These are phyloP conservation scores for Nakataea oryzae DNA, from an alignment of 2,329 filamentous ascomycete species.

Conservation along the genomic window DNA sequence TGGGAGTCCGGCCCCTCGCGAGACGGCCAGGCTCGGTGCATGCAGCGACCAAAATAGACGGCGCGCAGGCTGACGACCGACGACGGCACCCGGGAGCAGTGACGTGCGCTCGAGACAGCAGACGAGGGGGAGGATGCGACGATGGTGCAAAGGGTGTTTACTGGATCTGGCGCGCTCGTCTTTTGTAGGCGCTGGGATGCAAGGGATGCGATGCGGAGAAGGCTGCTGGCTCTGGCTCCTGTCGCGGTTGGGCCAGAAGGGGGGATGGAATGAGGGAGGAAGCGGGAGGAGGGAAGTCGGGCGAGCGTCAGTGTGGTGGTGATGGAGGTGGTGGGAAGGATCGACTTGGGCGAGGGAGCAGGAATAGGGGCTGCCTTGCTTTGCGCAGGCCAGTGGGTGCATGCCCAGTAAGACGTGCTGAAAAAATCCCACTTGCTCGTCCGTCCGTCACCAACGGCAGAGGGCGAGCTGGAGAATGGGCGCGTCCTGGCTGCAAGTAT, in stretches of 20 bases:
- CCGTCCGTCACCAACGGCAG: neutral
- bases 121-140: neutral
- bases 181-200: neutral
- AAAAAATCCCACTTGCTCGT: neutral
- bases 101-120: neutral
- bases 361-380: neutral
- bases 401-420: neutral
- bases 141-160: neutral
- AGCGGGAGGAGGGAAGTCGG: neutral
- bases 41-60: neutral
- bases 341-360: neutral
- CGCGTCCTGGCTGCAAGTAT: neutral
- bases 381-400: neutral
- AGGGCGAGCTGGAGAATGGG: neutral
- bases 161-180: neutral
- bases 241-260: neutral
- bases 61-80: neutral
- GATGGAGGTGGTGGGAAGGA: neutral
- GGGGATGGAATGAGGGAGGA: neutral
- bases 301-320: neutral
- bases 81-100: neutral
- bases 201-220: neutral
- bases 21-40: neutral
- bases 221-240: neutral
- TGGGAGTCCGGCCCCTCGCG: neutral